These are phyloP conservation scores for Wickerhamomyces alni DNA, from an alignment of 805 yeast species.

Conservation along the genomic window DNA sequence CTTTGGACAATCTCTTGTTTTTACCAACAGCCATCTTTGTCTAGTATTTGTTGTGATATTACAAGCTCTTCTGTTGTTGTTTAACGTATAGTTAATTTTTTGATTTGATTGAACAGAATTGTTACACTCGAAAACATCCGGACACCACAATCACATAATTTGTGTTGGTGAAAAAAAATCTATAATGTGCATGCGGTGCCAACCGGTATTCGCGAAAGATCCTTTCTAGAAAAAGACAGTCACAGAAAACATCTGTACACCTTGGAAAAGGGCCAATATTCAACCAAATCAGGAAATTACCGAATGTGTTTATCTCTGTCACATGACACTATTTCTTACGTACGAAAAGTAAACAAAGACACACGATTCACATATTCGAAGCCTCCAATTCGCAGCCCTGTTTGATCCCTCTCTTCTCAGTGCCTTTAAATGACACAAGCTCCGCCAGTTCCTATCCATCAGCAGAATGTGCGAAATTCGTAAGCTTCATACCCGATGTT, in stretches of 20 bases:
- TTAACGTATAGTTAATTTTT: conserved; percentile 1
- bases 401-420: too few species aligned
- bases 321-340: conserved; percentile 4
- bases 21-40: conserved; percentile 69
- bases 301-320: not conserved
- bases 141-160: not conserved
- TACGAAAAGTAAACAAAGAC: conserved; percentile 16
- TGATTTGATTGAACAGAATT: not conserved
- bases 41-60: conserved; percentile 1
- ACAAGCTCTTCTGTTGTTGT: not conserved
- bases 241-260: conserved; percentile 1
- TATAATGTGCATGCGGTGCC: not conserved
- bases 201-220: not conserved
- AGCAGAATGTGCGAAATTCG: conserved; percentile 17
- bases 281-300: not conserved
- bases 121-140: not conserved
- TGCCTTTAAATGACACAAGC: not conserved
- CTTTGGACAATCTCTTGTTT: conserved; percentile 79
- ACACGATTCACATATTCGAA: too few species aligned
- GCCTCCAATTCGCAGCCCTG: too few species aligned
- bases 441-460: conserved; percentile 19
- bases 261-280: too few species aligned
- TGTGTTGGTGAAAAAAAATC: not conserved
- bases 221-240: not conserved
- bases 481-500: conserved; percentile 4